These are phyloP conservation scores for Eucalyptus camaldulensis DNA, from an alignment of 345 rosid genomes.

Conservation along the genomic window DNA sequence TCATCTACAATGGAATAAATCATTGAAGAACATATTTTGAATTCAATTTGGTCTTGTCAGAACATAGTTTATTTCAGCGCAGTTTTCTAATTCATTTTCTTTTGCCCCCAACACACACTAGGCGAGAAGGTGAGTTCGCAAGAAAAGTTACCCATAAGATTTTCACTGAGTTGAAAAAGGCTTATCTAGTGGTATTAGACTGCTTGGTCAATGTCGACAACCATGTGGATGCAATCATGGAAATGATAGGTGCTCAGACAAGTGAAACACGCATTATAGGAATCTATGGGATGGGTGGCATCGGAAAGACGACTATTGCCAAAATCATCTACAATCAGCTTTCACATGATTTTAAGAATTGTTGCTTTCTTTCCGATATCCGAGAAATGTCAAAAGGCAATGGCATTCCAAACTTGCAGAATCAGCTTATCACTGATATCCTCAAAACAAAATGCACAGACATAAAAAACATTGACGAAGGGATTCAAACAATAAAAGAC, in stretches of 20 bases:
- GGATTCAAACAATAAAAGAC: fast-evolving
- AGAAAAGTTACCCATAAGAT: no score
- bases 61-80: neutral
- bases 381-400: neutral
- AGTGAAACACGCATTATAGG: neutral
- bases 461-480: fast-evolving
- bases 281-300: neutral
- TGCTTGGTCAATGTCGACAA: neutral
- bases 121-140: neutral
- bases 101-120: neutral
- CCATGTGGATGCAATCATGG: neutral
- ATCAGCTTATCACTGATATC: fast-evolving
- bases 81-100: neutral
- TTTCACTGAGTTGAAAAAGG: neutral
- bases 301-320: neutral
- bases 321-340: neutral
- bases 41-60: neutral
- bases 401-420: neutral
- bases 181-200: neutral
- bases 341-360: neutral
- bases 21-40: neutral
- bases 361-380: no score
- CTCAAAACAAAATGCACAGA: fast-evolving
- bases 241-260: neutral
- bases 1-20: no score